A percentile compares a stretch with the other conserved stretches of the same genome.
Evolutionary conservation across 2,329 filamentous ascomycete species (phyloP).

Genomic region (Aciculosporium take): DNA sequence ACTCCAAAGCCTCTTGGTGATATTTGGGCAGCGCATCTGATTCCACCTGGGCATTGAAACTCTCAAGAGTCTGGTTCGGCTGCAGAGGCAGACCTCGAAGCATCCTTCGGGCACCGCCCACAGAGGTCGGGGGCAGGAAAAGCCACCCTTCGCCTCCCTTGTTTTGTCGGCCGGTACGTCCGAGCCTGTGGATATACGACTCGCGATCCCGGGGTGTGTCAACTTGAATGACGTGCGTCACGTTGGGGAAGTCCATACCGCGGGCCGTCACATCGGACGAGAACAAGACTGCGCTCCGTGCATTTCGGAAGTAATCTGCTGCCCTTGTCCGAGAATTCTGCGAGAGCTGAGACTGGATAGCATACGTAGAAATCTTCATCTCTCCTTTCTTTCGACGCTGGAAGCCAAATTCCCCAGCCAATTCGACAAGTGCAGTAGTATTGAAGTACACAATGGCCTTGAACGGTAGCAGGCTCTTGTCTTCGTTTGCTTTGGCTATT

Average conservation of each 20-base stretch:
- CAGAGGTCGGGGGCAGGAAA: slow-evolving; percentile 43
- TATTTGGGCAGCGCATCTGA: slow-evolving; percentile 32
- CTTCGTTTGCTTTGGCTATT: slow-evolving; percentile 26
- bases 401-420: slow-evolving; percentile 43
- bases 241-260: slow-evolving; percentile 71
- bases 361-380: slow-evolving; percentile 21
- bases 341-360: slow-evolving; percentile 67
- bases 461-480: slow-evolving; percentile 46
- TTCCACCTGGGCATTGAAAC: slow-evolving; percentile 35
- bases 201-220: slow-evolving; percentile 51
- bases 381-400: slow-evolving; percentile 24
- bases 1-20: slow-evolving; percentile 28
- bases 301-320: slow-evolving; percentile 56
- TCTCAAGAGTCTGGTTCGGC: slow-evolving; percentile 35
- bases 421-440: slow-evolving; percentile 57
- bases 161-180: slow-evolving; percentile 61
- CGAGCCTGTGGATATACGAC: slow-evolving; percentile 63
- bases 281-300: slow-evolving; percentile 51
- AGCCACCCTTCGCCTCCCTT: slow-evolving; percentile 61
- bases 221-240: slow-evolving; percentile 67
- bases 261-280: slow-evolving; percentile 70
- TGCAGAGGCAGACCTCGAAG: slow-evolving; percentile 48
- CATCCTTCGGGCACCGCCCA: slow-evolving; percentile 29
- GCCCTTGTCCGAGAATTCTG: slow-evolving; percentile 56
- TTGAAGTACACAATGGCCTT: slow-evolving; percentile 94